Base-by-base conservation (phyloP, 345 rosid genomes). In the Murraya paniculata region DNA sequence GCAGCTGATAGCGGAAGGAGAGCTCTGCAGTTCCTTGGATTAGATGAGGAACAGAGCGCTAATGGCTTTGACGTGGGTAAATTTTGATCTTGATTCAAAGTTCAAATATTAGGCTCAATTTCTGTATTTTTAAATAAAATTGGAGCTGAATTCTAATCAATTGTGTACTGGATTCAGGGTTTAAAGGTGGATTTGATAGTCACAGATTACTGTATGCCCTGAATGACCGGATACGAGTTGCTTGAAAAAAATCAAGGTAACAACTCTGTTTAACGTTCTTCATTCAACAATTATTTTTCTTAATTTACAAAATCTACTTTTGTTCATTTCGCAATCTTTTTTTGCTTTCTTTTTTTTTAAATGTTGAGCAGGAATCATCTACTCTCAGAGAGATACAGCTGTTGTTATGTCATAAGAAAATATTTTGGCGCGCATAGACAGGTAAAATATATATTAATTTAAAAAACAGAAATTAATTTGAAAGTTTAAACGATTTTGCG, bases 141-240 rank as follows among this genome's bases (percentile, higher is more conserved):
- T 65, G 21, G 33, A 38, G 64, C 72, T 56, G 18, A 72, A 48
- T 64, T n/a, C 2, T 3, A 74, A 27, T 28, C 19, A 30, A 77
- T n/a, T 13, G 5, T 64, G 2, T 14, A 21, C 28, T 27, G n/a
- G 33, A 70, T 82, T 33, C 88, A 95, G 92, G 84, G 85, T 70
- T 81, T 91, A 80, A 96, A 96, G 80, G 94, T 96, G 80, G 97
- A 96, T 88, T 80, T 93, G 78, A 90, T 96, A 33, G 92, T 96
- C 55, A 93, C 99, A 4, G 99, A 96, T 73, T 96, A 96, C 76
- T 96, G 98, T n/a, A 96, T 96, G 99, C 99, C 98, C 25, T 97
- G 93, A 82, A 96, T 96, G 99, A 93, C 95, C 18, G 98, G 99
- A 22, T 92, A 89, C 73, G 99, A 96, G 79, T 84, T 96, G 79